Base-by-base conservation (phyloP, 2,329 filamentous ascomycete genomes). In the Cytospora schulzeri region DNA sequence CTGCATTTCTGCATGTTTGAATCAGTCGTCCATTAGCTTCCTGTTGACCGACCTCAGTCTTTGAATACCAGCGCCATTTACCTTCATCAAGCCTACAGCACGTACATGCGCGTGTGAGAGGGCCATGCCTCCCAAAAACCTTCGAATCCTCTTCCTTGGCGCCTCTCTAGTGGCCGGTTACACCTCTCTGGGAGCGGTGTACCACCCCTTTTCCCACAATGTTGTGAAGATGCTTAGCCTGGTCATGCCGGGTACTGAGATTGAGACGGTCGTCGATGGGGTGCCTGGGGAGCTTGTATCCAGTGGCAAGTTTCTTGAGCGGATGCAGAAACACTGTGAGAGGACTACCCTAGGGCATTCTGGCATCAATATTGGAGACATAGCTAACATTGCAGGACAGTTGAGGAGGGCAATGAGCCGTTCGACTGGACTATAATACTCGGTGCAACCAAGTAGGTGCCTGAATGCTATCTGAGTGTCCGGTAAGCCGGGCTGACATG, bases 381-480 rank as follows among this genome's bases (percentile, higher is more conserved):
- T 6, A 9, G 26, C 56, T 64, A 15, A 60, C 38, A 31, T 17
- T 11, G 4, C 15, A 12, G 19, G 24, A 17, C 58, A 67, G 58
- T 66, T 33, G 35, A 14, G 31, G 33, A 67, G 12, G 65, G 61
- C 38, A 59, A 62, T 24, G 48, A 68, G 8, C 64, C 67, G 0
- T 87, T 78, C 68, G 84, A 89, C 76, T 90, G 86, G 85, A 81
- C 84, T 17, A 81, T 90, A 35, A 74, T 89, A 5, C 79, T 90
- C 2, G 87, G 85, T 11, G 88, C 87, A 2, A 89, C 87, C 57
- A 90, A 90, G 72, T 74, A 71, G 66, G 29, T 29, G 8, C 29
- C 26, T 31, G 26, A 1, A 4, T 22, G 24, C 15, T 5, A 14
- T 29, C 28, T 8, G 54, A 26, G 22, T 7, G 2, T 31, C 6